phyloP scores from a whole-genome alignment of 768 basidiomycete genomes.

The Sarcomyxa edulis region DNA sequence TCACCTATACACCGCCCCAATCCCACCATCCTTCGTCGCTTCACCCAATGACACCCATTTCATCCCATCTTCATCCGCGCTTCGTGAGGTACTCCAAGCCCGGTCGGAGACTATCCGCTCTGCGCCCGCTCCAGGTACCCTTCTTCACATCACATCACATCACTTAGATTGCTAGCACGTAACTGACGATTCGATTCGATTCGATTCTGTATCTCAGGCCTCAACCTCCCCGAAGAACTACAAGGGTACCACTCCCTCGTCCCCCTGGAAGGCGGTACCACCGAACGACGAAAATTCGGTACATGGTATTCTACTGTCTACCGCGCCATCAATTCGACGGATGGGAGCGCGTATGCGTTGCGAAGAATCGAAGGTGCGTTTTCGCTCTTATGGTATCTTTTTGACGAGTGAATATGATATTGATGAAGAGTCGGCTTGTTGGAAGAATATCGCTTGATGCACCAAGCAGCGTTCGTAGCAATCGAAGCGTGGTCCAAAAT shows the following conservation, averaged over 20 bases:
- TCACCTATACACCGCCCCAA: conserved; percentile 79
- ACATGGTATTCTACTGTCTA: conserved; percentile 85
- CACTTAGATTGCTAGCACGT: no score
- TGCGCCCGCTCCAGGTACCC: conserved; percentile 31
- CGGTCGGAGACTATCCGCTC: conserved; percentile 67
- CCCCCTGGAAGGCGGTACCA: conserved; percentile 57
- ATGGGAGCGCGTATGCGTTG: conserved; percentile 75
- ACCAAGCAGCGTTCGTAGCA: conserved; percentile 73
- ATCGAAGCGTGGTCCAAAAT: conserved; percentile 86
- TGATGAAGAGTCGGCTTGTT: conserved; percentile 10
- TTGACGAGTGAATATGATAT: no score
- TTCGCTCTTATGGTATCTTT: conserved; percentile 3
- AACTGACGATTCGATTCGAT: no score
- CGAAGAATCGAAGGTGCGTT: conserved; percentile 82
- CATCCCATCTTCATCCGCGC: conserved; percentile 42
- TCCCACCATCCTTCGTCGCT: conserved; percentile 49
- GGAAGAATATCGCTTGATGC: conserved; percentile 76
- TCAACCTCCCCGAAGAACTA: conserved; percentile 76
- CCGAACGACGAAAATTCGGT: conserved; percentile 72
- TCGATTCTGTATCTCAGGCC: no score
- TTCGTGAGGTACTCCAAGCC: conserved; percentile 39
- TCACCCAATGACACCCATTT: conserved; percentile 57
- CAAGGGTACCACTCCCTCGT: conserved; percentile 88
- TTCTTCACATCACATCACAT: no score
- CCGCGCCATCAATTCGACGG: conserved; percentile 68